A percentile compares a stretch with the other conserved stretches of the same genome.
phyloP scores from a whole-genome alignment of 306 rosid species.

The Begonia masoniana region DNA sequence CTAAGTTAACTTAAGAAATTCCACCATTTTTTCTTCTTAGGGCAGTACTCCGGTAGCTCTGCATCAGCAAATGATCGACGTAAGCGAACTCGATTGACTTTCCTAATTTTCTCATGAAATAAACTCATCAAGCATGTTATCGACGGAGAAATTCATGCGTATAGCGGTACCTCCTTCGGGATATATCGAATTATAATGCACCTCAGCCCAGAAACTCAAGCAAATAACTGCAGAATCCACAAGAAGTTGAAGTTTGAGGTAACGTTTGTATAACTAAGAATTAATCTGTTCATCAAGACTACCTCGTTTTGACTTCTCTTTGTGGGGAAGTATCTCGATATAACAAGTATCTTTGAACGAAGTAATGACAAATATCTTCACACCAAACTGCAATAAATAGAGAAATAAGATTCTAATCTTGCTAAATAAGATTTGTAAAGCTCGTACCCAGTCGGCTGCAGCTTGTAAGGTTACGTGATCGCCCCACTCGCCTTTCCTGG shows the following conservation, averaged over 20 bases:
- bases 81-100: too few relatives aligned
- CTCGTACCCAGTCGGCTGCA: constrained; percentile 89
- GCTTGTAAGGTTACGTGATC: constrained; percentile 98
- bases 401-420: background rate
- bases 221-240: constrained; percentile 63
- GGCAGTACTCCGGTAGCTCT: constrained; percentile 40
- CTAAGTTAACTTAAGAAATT: constrained; percentile 11
- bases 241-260: too few relatives aligned
- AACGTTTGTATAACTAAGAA: too few relatives aligned
- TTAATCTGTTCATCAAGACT: background rate
- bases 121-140: too few relatives aligned
- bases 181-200: constrained; percentile 92
- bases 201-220: constrained; percentile 99
- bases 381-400: constrained; percentile 66
- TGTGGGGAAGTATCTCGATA: constrained; percentile 86
- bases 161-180: constrained; percentile 77
- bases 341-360: constrained; percentile 86
- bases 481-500: constrained; percentile 97
- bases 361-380: constrained; percentile 83
- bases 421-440: background rate
- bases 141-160: too few relatives aligned
- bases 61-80: constrained; percentile 1
- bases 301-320: constrained; percentile 64
- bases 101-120: too few relatives aligned
- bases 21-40: constrained; percentile 93